Conservation (phyloP, 371 early-diverging fungal genomes). For the Mortierella sp. region DNA sequence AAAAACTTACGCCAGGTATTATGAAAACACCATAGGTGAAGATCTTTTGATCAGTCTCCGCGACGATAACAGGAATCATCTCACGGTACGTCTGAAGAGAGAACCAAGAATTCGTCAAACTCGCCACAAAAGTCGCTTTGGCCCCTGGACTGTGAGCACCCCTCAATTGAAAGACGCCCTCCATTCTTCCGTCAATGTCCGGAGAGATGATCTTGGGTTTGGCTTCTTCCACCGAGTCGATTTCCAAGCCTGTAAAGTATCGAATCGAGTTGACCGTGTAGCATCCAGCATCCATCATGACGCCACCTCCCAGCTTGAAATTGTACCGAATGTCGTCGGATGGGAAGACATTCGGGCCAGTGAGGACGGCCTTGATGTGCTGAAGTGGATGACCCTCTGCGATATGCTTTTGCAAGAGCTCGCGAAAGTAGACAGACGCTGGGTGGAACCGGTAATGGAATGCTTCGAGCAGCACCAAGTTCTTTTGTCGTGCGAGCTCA, state of each 20-base stretch:
- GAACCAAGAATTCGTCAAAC: constrained; percentile 26
- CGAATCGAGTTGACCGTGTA: constrained; percentile 55
- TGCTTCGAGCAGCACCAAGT: constrained; percentile 58
- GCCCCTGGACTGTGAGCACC: neutral
- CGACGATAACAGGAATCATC: constrained; percentile 11
- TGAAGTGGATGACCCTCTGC: constrained; percentile 16
- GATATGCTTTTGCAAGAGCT: constrained; percentile 33
- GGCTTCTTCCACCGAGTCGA: constrained; percentile 21
- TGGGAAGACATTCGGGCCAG: constrained; percentile 22
- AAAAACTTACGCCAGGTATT: constrained; percentile 32
- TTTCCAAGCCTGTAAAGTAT: constrained; percentile 40
- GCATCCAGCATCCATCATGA: constrained; percentile 57
- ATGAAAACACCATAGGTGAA: constrained; percentile 49
- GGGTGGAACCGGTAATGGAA: constrained; percentile 62
- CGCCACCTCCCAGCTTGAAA: constrained; percentile 56
- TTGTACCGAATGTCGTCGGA: constrained; percentile 56
- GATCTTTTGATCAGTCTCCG: constrained; percentile 47
- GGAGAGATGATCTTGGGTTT: constrained; percentile 20
- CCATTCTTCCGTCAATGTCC: constrained; percentile 37
- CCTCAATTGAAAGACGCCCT: constrained; percentile 23
- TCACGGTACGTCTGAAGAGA: constrained; percentile 23
- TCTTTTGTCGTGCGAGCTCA: constrained; percentile 29
- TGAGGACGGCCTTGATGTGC: constrained; percentile 6
- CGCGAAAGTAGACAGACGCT: constrained; percentile 26
- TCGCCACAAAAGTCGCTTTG: constrained; percentile 7